A percentile compares a stretch with the other conserved stretches of the same genome.
Conservation (phyloP, 148 eudicot species). For the Vaccinium myrtillus region DNA sequence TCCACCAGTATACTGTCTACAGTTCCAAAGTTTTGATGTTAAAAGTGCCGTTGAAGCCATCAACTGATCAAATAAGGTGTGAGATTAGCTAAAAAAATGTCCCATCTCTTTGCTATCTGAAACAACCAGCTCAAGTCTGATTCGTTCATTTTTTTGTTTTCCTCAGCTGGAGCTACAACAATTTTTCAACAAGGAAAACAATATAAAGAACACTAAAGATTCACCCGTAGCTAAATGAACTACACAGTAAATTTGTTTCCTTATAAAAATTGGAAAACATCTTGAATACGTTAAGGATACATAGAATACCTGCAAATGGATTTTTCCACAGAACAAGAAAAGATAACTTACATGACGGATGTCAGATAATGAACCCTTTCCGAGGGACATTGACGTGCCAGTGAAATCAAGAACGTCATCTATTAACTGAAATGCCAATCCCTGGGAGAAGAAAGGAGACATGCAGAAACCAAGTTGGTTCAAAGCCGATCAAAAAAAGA, state of each 20-base stretch:
- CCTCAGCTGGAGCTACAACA: neutral
- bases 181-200: neutral
- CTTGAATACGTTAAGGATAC: neutral
- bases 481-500: neutral
- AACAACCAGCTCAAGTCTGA: neutral
- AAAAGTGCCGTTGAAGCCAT: neutral
- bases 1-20: neutral
- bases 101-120: neutral
- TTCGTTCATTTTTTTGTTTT: neutral
- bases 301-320: neutral
- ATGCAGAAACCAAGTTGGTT: conserved; percentile 12
- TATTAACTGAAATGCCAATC: conserved; percentile 86
- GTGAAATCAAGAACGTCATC: conserved; percentile 95
- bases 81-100: neutral
- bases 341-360: conserved; percentile 69
- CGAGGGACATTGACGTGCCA: conserved; percentile 88
- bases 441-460: conserved; percentile 43
- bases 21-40: neutral
- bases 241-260: neutral
- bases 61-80: neutral
- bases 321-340: neutral
- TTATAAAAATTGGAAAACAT: neutral
- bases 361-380: conserved; percentile 92
- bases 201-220: neutral
- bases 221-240: neutral